phyloP scores from a whole-genome alignment of 2,329 filamentous ascomycete species.

The Talaromyces sp. region DNA sequence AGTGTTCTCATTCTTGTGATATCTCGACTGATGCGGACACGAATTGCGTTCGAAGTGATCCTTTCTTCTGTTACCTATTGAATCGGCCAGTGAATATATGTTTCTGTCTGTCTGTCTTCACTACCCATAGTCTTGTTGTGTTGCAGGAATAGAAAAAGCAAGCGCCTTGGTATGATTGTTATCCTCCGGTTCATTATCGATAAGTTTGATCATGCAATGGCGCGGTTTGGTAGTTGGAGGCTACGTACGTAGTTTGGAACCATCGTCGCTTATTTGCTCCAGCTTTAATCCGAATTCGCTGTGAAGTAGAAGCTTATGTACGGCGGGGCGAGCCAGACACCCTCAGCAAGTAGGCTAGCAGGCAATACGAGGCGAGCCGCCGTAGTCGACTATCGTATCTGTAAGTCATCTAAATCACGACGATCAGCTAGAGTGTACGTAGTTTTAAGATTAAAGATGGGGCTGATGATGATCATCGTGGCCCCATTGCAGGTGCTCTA shows the following conservation, averaged over 20 bases:
- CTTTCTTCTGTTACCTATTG: neutral
- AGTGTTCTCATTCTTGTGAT: neutral
- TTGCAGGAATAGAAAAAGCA: conserved; percentile 7
- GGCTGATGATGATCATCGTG: neutral
- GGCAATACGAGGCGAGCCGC: conserved; percentile 2
- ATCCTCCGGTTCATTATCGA: neutral
- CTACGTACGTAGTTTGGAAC: neutral
- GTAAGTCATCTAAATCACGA: neutral
- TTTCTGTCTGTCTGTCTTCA: neutral
- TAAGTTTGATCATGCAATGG: neutral
- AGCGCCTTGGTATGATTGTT: neutral
- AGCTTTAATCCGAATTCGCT: neutral
- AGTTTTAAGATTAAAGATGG: neutral
- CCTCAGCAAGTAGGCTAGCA: neutral
- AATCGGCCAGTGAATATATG: neutral
- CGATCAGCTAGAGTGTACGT: neutral
- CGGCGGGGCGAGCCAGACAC: neutral
- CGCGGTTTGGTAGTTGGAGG: neutral
- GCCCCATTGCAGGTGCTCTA: neutral
- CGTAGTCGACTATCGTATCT: neutral
- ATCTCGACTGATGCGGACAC: conserved; percentile 8
- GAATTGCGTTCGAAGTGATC: neutral
- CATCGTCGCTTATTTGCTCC: conserved; percentile 1
- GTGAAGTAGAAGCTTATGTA: neutral
- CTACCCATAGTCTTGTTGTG: neutral